Base-by-base conservation (phyloP, 257 asterid species). In the Nicotiana tabacum region DNA sequence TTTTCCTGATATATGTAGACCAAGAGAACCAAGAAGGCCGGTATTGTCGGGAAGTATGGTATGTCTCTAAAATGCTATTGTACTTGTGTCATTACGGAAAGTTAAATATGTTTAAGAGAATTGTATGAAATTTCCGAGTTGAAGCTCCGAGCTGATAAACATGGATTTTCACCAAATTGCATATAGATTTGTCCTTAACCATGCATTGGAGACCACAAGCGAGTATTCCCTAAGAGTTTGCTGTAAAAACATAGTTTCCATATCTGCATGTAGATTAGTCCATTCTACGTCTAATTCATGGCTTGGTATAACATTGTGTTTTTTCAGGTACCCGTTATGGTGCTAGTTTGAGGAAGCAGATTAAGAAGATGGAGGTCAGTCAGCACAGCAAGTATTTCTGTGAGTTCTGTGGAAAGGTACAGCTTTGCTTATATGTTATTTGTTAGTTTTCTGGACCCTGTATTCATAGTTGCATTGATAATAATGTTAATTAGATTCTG, bases 11-110 rank as follows among this genome's bases (percentile, higher is more conserved):
- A 65, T 83, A 1, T 86, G 83, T 85, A 94, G 98, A 94, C 98
- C 77, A 93, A 95, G 93, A 89, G 97, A 87, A 92, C 98, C 62
- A 95, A 95, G 94, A 92, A 93, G 92, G 95, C 92, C 2, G 97
- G 97, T 4, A 94, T 94, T 85, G 97, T 94, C 9, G 97, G 98
- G 68, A 93, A 94, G 86, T 94, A 94, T 80, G 97, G 97, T 94
- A 88, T 17, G 90, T 86, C 35, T 37, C 61, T 46, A 46, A 46
- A 64, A 27, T 4, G 69, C 4, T 64, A 27, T 27, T 11, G 5
- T 64, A 24, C 17, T 11, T 64, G 18, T 64, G 18, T 46, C 60
- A 43, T 6, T 21, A 12, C 2, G 21, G 21, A 64, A 27, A 9
- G 8, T 27, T 64, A 2, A 27, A 27, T 64, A 10, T 64, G 37